Conservation (phyloP, 139 green algal genomes). For the Coccomyxa sp. region DNA sequence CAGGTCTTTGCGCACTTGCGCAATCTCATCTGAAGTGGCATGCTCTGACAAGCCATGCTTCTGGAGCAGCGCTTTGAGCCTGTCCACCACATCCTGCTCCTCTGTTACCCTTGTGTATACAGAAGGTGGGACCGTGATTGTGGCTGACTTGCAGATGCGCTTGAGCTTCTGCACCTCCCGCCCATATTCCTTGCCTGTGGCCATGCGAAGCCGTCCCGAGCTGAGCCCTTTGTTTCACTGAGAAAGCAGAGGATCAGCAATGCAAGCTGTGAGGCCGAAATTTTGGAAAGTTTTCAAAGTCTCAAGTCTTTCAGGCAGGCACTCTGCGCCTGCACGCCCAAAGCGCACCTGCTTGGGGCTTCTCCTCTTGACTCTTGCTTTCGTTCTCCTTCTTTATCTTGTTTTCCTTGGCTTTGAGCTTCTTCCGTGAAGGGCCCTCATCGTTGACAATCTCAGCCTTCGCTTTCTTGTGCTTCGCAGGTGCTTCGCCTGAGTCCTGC, state of each 20-base stretch:
- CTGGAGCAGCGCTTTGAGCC: constrained; percentile 27
- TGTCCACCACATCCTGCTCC: constrained; percentile 7
- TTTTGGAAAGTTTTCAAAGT: neutral
- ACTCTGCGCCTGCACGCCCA: neutral
- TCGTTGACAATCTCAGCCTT: too few species aligned
- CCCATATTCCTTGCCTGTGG: constrained; percentile 11
- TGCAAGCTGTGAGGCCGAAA: neutral
- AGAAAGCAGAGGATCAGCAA: neutral
- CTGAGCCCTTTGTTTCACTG: neutral
- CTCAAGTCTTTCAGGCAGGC: neutral
- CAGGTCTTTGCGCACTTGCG: constrained; percentile 30
- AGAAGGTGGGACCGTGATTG: neutral
- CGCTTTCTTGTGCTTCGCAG: too few species aligned
- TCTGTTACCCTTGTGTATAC: neutral
- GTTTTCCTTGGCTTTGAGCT: neutral
- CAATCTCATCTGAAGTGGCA: constrained; percentile 16
- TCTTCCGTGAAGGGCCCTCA: neutral
- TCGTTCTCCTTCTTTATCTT: constrained; percentile 3
- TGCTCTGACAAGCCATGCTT: constrained; percentile 20
- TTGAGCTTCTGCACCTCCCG: constrained; percentile 6
- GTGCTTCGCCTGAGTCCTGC: too few species aligned
- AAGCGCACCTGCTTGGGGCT: neutral
- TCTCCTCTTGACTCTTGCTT: neutral
- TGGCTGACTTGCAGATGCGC: neutral
- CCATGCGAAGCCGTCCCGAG: neutral